Evolutionary conservation across 2,329 filamentous ascomycete genomes (phyloP), one percentile per base, ranked within the genome.

Genomic region (Endocalyx cinctus): DNA sequence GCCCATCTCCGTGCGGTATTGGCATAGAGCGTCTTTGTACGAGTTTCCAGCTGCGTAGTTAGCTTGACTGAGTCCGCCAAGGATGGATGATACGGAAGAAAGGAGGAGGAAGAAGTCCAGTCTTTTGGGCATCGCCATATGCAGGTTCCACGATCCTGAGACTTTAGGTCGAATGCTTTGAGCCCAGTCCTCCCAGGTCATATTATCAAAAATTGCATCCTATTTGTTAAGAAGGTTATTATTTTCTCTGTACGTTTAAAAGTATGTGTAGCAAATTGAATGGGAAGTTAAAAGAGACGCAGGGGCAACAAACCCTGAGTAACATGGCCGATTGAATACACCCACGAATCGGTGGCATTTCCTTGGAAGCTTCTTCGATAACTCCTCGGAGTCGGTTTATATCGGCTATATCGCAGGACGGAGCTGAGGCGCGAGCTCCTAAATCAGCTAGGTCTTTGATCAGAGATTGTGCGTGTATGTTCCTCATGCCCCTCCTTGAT

Each of bases 21-120:
- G 27, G 6, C 15, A 17, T 12, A 29, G 27, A 4, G 15, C 27
- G 17, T 29, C 27, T n/a, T 17, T 19, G 27, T 29, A 29, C 15
- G 27, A 8, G 27, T 29, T 18, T 19, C 27, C 27, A 12, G 27
- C 15, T 5, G 27, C 27, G 17, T 29, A 29, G 27, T 29, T 29
- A 17, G 27, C 14, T 17, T 29, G 27, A 12, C 27, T n/a, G 15
- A 19, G 13, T 11, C 7, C 8, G 16, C 27, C 27, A n/a, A 29
- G 13, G 27, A 29, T 29, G 17, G 15, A 15, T 4, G 27, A 29
- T 15, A 29, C 12, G 27, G 27, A 29, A 17, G 27, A 29, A 17
- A 29, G 27, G 7, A 29, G 17, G 6, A 29, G 15, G 12, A 29
- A 29, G 27, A 29, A 29, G 27, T 29, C 27, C 15, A 29, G 14